Percentiles rank a stretch among this genome's conserved stretches.
These are phyloP conservation scores for Dendrostoma leiphaemia DNA, from an alignment of 2,329 filamentous ascomycete species.

Conservation along the genomic window DNA sequence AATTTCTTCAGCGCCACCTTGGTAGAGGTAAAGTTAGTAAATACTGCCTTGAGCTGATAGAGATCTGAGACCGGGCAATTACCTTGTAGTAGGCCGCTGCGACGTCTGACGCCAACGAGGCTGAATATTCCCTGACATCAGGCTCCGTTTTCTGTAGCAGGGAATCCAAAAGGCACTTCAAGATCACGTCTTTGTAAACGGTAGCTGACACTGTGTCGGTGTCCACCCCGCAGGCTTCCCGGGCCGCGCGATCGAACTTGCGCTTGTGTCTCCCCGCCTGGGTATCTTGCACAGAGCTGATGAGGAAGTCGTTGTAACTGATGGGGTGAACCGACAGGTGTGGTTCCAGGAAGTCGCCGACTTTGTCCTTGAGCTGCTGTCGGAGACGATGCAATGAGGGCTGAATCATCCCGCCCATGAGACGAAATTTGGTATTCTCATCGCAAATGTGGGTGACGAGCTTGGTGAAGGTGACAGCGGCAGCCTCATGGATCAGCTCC, in stretches of 20 bases:
- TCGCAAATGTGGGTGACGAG: slow-evolving; percentile 23
- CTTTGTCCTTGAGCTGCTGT: slow-evolving; percentile 21
- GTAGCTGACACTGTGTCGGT: background rate
- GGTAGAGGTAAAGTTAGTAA: slow-evolving; percentile 1
- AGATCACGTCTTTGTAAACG: background rate
- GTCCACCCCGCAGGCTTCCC: background rate
- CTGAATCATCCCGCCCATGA: slow-evolving; percentile 25
- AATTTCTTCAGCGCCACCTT: slow-evolving; percentile 28
- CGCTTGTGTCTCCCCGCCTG: slow-evolving; percentile 23
- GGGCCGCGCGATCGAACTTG: slow-evolving; percentile 15
- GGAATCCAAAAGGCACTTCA: slow-evolving; percentile 2
- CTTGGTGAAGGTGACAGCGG: slow-evolving; percentile 22
- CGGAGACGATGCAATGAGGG: slow-evolving; percentile 23
- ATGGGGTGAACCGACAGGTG: slow-evolving; percentile 26
- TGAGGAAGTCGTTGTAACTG: slow-evolving; percentile 27
- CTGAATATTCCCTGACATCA: slow-evolving; percentile 23
- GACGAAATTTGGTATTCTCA: slow-evolving; percentile 21
- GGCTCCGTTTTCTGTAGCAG: slow-evolving; percentile 20
- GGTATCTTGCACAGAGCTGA: slow-evolving; percentile 21
- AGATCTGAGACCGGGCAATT: too few relatives aligned
- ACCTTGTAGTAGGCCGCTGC: slow-evolving; percentile 26
- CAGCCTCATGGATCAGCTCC: slow-evolving; percentile 25
- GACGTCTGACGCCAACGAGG: slow-evolving; percentile 24
- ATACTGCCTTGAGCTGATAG: too few relatives aligned
- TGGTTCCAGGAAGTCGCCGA: slow-evolving; percentile 24